Evolutionary conservation across 192 early-diverging fungal genomes (phyloP), one percentile per base, ranked within the genome.

Genomic region (Podila epigama): DNA sequence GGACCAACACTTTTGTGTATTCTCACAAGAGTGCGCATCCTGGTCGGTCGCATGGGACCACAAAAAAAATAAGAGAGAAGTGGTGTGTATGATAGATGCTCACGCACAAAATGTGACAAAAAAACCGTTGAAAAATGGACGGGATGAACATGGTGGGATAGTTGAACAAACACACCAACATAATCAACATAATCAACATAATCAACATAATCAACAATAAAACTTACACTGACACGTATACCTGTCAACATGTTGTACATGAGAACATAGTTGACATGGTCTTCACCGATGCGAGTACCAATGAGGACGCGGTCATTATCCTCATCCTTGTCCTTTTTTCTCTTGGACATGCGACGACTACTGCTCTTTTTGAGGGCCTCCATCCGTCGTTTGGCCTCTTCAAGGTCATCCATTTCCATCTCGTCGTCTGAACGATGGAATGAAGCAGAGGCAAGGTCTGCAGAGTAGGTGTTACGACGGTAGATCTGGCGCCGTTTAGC

Each of bases 161-260:
- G 44, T 5, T 48, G 44, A 25, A 22, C n/a, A 48, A 48, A 13
- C 0, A 42, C 12, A 0, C 4, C 12, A 42, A 32, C 31, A 58
- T 40, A 60, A 51, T 35, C 28, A 27, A 34, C 4, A 27, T 40
- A 13, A 9, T 37, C 16, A 66, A 16, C 12, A 22, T 22, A 37
- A 34, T 2, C 57, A 37, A 52, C 16, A 32, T n/a, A 27, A 52
- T 10, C 20, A 59, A 28, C 25, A 42, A 44, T 1, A 48, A 27
- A 37, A 86, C 84, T 75, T 78, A 95, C 93, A 16, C 92, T 90
- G 20, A 97, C 90, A 20, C 97, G 88, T 70, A 98, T 97, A 13
- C 97, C 96, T 1, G 95, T 99, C 31, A 99, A 84, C 97, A 99
- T 99, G 65, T 98, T 95, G 84, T 96, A 98, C 96, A 99, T 99